Conservation (phyloP, 768 basidiomycete genomes). For the Brasilioporus rufonigricans region DNA sequence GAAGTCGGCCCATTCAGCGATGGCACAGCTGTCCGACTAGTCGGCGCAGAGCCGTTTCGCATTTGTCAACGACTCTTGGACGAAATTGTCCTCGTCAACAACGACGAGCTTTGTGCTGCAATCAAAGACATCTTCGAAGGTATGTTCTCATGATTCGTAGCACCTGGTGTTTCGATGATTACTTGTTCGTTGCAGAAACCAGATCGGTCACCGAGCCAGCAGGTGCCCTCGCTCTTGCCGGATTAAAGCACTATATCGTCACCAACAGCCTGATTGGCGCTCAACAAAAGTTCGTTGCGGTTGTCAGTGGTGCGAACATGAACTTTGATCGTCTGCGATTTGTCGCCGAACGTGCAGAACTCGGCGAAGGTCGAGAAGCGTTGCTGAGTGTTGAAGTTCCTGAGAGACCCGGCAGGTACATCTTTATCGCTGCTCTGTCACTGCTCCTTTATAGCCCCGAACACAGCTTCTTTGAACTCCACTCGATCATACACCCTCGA, state of each 20-base stretch:
- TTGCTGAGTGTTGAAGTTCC: conserved; percentile 93
- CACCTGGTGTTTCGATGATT: neutral
- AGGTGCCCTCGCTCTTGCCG: conserved; percentile 89
- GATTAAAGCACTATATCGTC: conserved; percentile 83
- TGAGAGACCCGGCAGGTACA: conserved; percentile 86
- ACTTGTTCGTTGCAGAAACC: conserved; percentile 52
- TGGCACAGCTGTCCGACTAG: conserved; percentile 94
- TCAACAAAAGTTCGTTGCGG: conserved; percentile 84
- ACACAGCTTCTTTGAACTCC: conserved; percentile 79
- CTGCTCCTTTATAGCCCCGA: conserved; percentile 1
- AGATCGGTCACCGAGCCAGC: conserved; percentile 96
- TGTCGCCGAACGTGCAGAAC: conserved; percentile 97
- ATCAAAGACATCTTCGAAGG: conserved; percentile 99
- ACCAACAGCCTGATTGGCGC: conserved; percentile 80
- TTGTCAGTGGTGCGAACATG: conserved; percentile 98
- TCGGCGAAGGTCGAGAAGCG: conserved; percentile 94
- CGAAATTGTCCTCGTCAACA: conserved; percentile 79
- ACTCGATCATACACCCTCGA: conserved; percentile 85
- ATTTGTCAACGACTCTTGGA: conserved; percentile 86
- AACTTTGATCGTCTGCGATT: conserved; percentile 96
- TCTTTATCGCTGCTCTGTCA: neutral
- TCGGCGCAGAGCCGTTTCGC: conserved; percentile 93
- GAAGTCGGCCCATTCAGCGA: conserved; percentile 98
- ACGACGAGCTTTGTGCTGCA: conserved; percentile 96
- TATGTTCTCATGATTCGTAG: conserved; percentile 28